Conservation (phyloP, 2,329 filamentous ascomycete species). For the Beauveria sp. region DNA sequence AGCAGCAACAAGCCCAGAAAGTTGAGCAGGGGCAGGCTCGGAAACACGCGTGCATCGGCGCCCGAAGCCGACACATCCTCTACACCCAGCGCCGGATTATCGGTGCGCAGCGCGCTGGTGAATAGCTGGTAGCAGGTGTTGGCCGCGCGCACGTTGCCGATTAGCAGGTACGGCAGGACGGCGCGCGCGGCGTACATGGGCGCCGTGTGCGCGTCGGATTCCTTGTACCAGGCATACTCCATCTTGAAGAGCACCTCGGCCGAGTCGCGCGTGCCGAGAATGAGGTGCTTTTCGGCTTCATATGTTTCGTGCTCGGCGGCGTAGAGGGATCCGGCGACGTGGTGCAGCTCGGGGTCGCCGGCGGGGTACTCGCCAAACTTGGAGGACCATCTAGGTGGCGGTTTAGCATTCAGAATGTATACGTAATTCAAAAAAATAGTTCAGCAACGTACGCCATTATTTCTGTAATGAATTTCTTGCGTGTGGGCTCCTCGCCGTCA, state of each 20-base stretch:
- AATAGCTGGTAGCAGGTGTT: constrained; percentile 70
- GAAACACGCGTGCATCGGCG: constrained; percentile 70
- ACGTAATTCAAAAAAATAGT: not conserved
- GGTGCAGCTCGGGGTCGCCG: constrained; percentile 90
- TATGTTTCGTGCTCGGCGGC: constrained; percentile 91
- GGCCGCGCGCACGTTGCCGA: constrained; percentile 84
- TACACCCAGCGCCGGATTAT: constrained; percentile 51
- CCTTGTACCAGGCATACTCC: constrained; percentile 90
- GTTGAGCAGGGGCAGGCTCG: constrained; percentile 87
- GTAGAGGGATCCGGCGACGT: constrained; percentile 79
- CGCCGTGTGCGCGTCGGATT: constrained; percentile 82
- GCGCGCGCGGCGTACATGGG: constrained; percentile 79
- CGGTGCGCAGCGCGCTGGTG: constrained; percentile 31
- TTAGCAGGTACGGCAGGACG: constrained; percentile 82
- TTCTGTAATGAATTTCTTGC: constrained; percentile 87
- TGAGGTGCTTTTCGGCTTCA: constrained; percentile 84
- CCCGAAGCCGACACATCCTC: constrained; percentile 69
- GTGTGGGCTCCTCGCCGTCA: constrained; percentile 72
- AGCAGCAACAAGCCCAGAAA: constrained; percentile 82
- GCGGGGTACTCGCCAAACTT: constrained; percentile 81
- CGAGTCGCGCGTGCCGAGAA: constrained; percentile 84
- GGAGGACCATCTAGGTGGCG: constrained; percentile 60
- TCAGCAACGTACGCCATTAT: constrained; percentile 60
- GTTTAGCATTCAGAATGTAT: not conserved
- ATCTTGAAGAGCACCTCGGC: constrained; percentile 71